Percentiles rank a stretch among this genome's conserved stretches.
phyloP scores from a whole-genome alignment of 2,329 filamentous ascomycete species.

The Penicillium sp. region DNA sequence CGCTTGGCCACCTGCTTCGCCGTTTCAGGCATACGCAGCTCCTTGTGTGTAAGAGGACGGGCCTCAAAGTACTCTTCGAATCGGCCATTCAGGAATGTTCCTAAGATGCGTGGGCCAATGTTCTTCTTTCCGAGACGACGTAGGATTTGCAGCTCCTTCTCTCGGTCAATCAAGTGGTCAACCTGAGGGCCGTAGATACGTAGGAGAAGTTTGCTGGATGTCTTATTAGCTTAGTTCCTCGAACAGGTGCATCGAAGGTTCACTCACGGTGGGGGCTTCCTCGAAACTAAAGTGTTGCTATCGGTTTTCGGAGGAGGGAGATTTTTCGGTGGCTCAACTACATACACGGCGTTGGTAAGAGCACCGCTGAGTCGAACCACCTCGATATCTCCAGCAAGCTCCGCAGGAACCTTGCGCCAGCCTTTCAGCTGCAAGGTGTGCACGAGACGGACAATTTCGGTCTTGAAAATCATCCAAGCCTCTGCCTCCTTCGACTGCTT shows the following conservation, averaged over 20 bases:
- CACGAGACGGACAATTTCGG: slow-evolving; percentile 82
- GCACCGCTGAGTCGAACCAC: slow-evolving; percentile 71
- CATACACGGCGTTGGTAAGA: slow-evolving; percentile 94
- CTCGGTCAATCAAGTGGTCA: slow-evolving; percentile 91
- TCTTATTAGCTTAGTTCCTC: slow-evolving; percentile 4
- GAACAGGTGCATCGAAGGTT: neutral
- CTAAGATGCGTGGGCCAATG: slow-evolving; percentile 87
- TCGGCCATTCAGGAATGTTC: slow-evolving; percentile 90
- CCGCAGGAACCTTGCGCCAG: slow-evolving; percentile 76
- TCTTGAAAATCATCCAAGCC: slow-evolving; percentile 85
- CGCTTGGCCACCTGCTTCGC: slow-evolving; percentile 94
- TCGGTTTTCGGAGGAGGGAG: slow-evolving; percentile 49
- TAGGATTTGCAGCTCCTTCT: slow-evolving; percentile 84
- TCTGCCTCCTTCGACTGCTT: slow-evolving; percentile 68
- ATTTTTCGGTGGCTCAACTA: slow-evolving; percentile 77
- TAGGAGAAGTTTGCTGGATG: slow-evolving; percentile 71
- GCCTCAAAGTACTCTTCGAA: slow-evolving; percentile 96
- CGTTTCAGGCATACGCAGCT: slow-evolving; percentile 78
- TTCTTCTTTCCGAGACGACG: slow-evolving; percentile 84
- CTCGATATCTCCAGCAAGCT: slow-evolving; percentile 45
- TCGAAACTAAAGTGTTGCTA: slow-evolving; percentile 42
- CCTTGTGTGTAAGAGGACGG: slow-evolving; percentile 71
- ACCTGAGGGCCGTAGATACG: slow-evolving; percentile 94
- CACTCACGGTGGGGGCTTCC: slow-evolving; percentile 57
- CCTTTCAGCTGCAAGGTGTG: slow-evolving; percentile 90